phyloP scores from a whole-genome alignment of 164 flowering plant species.

The Saururus chinensis region DNA sequence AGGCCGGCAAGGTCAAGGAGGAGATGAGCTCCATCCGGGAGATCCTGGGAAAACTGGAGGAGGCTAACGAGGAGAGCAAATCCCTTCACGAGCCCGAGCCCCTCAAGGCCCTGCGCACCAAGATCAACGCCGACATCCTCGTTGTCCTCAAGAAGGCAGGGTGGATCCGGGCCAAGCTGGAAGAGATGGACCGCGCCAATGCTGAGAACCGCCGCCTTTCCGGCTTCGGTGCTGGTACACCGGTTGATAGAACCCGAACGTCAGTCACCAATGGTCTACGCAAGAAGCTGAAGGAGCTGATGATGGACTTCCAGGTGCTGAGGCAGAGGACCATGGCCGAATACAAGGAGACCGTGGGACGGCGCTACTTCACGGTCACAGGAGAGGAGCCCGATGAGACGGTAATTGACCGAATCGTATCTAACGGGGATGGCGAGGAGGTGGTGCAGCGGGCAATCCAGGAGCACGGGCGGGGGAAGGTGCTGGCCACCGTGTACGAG shows the following conservation, averaged over 20 bases:
- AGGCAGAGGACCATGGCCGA: conserved; percentile 75
- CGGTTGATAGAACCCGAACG: conserved; percentile 58
- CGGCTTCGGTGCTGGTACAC: conserved; percentile 30
- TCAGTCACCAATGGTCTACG: conserved; percentile 73
- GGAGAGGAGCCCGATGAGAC: conserved; percentile 75
- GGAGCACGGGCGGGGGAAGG: conserved; percentile 28
- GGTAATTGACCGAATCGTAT: conserved; percentile 61
- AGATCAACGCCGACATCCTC: conserved; percentile 47
- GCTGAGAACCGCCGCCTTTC: conserved; percentile 45
- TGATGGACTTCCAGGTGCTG: conserved; percentile 67
- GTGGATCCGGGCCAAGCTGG: conserved; percentile 39
- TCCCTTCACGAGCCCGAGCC: conserved; percentile 61
- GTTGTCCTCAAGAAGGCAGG: conserved; percentile 48
- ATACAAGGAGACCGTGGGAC: conserved; percentile 64
- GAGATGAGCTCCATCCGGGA: conserved; percentile 51
- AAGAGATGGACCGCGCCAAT: conserved; percentile 58
- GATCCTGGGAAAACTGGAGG: conserved; percentile 31
- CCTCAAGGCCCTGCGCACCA: conserved; percentile 35
- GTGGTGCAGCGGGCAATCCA: conserved; percentile 47
- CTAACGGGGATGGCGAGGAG: conserved; percentile 37
- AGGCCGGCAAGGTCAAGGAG: conserved; percentile 54
- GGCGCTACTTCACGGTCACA: conserved; percentile 70
- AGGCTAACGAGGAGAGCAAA: conserved; percentile 55
- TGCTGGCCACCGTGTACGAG: conserved; percentile 19
- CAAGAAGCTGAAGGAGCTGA: conserved; percentile 69